Conservation (phyloP, 2,329 filamentous ascomycete species). For the Trichophyton equinum region DNA sequence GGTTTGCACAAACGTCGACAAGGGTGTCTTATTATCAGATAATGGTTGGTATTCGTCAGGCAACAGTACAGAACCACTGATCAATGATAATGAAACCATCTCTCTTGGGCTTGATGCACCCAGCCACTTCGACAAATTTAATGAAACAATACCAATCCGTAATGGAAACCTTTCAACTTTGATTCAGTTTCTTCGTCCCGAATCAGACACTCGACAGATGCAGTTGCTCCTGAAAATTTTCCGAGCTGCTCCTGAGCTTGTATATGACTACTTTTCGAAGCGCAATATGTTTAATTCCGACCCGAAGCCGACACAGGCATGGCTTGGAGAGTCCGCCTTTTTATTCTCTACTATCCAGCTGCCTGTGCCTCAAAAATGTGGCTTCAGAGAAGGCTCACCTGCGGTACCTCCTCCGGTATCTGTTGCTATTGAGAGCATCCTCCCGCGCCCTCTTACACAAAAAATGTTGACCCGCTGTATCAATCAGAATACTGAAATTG, state of each 20-base stretch:
- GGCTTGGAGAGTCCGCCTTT: constrained; percentile 87
- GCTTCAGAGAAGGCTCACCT: constrained; percentile 50
- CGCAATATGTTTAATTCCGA: constrained; percentile 76
- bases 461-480: constrained; percentile 70
- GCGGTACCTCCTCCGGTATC: constrained; percentile 63
- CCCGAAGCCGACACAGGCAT: constrained; percentile 81
- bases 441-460: constrained; percentile 70
- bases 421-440: constrained; percentile 69
- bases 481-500: constrained; percentile 61
- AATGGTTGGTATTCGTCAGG: constrained; percentile 75
- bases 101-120: constrained; percentile 57
- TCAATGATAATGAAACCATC: constrained; percentile 37
- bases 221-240: constrained; percentile 75
- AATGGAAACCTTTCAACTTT: constrained; percentile 73
- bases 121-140: constrained; percentile 56
- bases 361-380: constrained; percentile 59
- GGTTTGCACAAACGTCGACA: constrained; percentile 59
- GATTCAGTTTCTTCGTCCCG: constrained; percentile 65
- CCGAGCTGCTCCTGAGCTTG: constrained; percentile 65
- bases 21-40: constrained; percentile 63
- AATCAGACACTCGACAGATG: constrained; percentile 67
- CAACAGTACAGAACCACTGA: constrained; percentile 45
- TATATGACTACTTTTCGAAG: constrained; percentile 73
- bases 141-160: constrained; percentile 54
- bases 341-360: constrained; percentile 69